Base-by-base conservation (phyloP, 306 rosid genomes). In the Gleditsia sinensis region DNA sequence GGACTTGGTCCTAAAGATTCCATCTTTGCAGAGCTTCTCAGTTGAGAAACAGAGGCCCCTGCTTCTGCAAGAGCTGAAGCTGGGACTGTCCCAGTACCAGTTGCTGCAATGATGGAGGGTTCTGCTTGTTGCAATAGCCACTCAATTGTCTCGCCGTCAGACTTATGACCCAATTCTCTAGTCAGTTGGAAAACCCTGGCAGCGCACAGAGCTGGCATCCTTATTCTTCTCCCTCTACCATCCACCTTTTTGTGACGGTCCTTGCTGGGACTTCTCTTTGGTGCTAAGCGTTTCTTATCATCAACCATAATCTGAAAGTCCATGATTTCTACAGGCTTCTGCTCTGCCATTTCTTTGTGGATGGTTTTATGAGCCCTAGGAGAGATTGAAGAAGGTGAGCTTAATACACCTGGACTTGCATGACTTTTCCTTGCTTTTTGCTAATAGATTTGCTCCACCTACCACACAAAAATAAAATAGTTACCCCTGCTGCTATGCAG, bases 181-280 rank as follows among this genome's bases (percentile, higher is more conserved):
- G 86, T 85, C 25, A 86, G 40, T 43, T 86, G 90, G 53, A 86
- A 86, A 30, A 86, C 90, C 19, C 90, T 83, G 17, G 90, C 90
- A 1, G 90, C 87, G 17, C 90, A 86, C 2, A 86, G 84, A 25
- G 90, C 87, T 1, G 90, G 90, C 90, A 86, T 86, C 65, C 90
- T 76, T 62, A 86, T 86, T 65, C 90, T 80, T 43, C 87, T 75
- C 2, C 90, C 90, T 54, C 90, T 71, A 12, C 90, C 90, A n/a
- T 83, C 87, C 6, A 86, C 90, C 23, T 86, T 86, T 42, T 86
- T 86, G 76, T 86, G 90, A 23, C 90, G 75, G 53, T 86, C 90
- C 43, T 86, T 86, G 72, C 67, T 86, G 49, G 86, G 79, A 81
- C 50, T 76, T 45, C 83, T 73, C 72, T 83, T 83, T 13, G 87